Evolutionary conservation across 495 filamentous ascomycete species (phyloP).

Genomic region (Penicillium ochrochloron): DNA sequence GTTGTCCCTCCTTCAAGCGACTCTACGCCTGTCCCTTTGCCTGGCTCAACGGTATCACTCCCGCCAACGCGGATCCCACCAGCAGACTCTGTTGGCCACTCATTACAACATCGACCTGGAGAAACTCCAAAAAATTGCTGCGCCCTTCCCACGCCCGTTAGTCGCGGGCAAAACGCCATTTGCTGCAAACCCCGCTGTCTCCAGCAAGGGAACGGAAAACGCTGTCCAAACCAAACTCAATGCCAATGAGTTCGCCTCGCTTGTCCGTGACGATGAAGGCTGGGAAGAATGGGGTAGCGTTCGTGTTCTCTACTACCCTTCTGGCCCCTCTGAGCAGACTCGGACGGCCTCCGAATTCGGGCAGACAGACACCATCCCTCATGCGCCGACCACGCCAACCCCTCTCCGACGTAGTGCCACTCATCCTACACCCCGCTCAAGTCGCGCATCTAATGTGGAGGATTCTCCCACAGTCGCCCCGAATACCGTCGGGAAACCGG

Average conservation of each 20-base stretch:
- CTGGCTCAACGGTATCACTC: slow-evolving; percentile 92
- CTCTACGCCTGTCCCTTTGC: slow-evolving; percentile 77
- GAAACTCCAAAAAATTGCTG: slow-evolving; percentile 77
- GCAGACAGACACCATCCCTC: slow-evolving; percentile 32
- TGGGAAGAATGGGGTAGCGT: slow-evolving; percentile 76
- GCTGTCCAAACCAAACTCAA: slow-evolving; percentile 52
- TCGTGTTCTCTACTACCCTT: slow-evolving; percentile 66
- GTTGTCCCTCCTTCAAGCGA: slow-evolving; percentile 70
- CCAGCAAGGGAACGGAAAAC: slow-evolving; percentile 77
- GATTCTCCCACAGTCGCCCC: slow-evolving; percentile 50
- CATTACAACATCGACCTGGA: slow-evolving; percentile 97
- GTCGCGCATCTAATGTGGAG: slow-evolving; percentile 54
- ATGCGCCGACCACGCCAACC: slow-evolving; percentile 54
- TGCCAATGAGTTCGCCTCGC: slow-evolving; percentile 76
- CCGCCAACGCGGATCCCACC: slow-evolving; percentile 72
- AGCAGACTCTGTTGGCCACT: slow-evolving; percentile 72
- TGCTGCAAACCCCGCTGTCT: slow-evolving; percentile 50
- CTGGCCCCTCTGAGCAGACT: slow-evolving; percentile 37
- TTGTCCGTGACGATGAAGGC: slow-evolving; percentile 59
- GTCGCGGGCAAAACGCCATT: slow-evolving; percentile 44
- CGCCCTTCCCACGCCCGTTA: slow-evolving; percentile 77
- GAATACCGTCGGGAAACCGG: slow-evolving; percentile 36
- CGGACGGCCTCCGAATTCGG: slow-evolving; percentile 35
- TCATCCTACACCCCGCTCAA: slow-evolving; percentile 58
- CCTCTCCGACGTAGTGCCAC: slow-evolving; percentile 53